A percentile compares a stretch with the other conserved stretches of the same genome.
phyloP scores from a whole-genome alignment of 1,139 yeast species.

The Saccharomyces hybrid region DNA sequence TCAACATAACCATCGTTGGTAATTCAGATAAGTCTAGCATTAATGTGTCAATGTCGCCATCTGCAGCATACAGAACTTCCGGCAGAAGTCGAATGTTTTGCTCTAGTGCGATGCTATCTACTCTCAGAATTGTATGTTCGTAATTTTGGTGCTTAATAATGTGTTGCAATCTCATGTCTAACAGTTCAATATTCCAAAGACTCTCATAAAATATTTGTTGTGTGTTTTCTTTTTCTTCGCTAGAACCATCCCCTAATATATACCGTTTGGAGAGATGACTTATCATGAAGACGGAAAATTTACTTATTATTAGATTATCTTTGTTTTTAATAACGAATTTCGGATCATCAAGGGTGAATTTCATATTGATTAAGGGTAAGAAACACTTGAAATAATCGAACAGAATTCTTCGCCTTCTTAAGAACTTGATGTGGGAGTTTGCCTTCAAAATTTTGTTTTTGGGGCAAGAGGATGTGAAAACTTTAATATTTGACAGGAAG shows the following conservation, averaged over 20 bases:
- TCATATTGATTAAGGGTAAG: slow-evolving; percentile 26
- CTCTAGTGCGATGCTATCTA: slow-evolving; percentile 22
- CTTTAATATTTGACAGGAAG: slow-evolving; percentile 28
- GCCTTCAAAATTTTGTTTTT: slow-evolving; percentile 10
- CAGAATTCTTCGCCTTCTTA: slow-evolving; percentile 11
- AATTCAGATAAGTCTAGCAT: slow-evolving; percentile 29
- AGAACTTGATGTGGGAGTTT: slow-evolving; percentile 3
- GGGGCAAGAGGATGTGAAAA: slow-evolving; percentile 19
- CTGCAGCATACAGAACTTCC: slow-evolving; percentile 8
- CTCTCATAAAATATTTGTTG: slow-evolving; percentile 16
- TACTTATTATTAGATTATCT: slow-evolving; percentile 18
- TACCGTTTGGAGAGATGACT: slow-evolving; percentile 18
- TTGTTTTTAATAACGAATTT: slow-evolving; percentile 23
- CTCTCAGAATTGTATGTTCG: slow-evolving; percentile 17
- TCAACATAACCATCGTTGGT: slow-evolving; percentile 31
- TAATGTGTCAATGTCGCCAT: slow-evolving; percentile 17
- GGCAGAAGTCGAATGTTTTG: slow-evolving; percentile 25
- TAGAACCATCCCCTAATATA: neutral
- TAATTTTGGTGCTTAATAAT: slow-evolving; percentile 12
- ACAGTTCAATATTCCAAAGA: slow-evolving; percentile 17
- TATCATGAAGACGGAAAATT: slow-evolving; percentile 19
- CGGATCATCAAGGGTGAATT: slow-evolving; percentile 30
- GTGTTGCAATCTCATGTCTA: slow-evolving; percentile 18
- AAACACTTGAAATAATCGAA: slow-evolving; percentile 22
- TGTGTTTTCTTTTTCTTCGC: slow-evolving; percentile 7